Evolutionary conservation across 2,329 filamentous ascomycete genomes (phyloP), one percentile per base, ranked within the genome.

Genomic region (Tolypocladium paradoxum): DNA sequence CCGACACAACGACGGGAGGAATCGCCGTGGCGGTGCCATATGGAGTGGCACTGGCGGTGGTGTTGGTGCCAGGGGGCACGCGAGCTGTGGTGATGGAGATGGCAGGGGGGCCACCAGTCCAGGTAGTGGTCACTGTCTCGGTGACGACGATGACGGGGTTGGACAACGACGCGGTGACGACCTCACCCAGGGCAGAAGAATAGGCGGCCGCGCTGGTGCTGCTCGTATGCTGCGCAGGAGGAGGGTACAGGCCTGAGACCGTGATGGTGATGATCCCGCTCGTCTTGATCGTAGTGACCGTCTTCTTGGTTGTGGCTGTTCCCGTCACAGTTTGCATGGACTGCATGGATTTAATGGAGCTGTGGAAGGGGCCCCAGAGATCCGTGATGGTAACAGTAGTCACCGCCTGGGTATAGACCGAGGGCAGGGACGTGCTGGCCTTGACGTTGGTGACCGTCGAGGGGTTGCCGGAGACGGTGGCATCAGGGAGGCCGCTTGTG

Each of bases 1-100:
- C 64, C 29, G 69, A 71, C 48, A 65, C 58, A 48, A 67, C 56
- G 51, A 68, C 54, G 33, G 65, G 61, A 18, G 63, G 61, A 6
- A 54, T 50, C 6, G 54, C 36, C 29, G 56, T 57, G 12, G 57
- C 51, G n/a, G 62, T 65, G 27, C 64, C 67, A 14, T 64, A 58
- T 8, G 62, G 56, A 3, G 56, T 52, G 29, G 55, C 50, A 20
- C 40, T 54, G 34, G 55, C 49, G 5, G 65, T 70, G 52, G 58
- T 61, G 55, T 70, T 71, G 52, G 57, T 58, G 45, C 59, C 59
- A 2, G 58, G 49, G 11, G 60, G 57, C 24, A 68, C 59, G 53
- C 61, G 62, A 54, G 70, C 60, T 16, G 66, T 70, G n/a, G 62
- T 66, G 53, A 65, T 68, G 29, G 62, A 61, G 27, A 64, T 63